A percentile compares a stretch with the other conserved stretches of the same genome.
phyloP scores from a whole-genome alignment of 768 basidiomycete species.

The Lactarius psammicola region DNA sequence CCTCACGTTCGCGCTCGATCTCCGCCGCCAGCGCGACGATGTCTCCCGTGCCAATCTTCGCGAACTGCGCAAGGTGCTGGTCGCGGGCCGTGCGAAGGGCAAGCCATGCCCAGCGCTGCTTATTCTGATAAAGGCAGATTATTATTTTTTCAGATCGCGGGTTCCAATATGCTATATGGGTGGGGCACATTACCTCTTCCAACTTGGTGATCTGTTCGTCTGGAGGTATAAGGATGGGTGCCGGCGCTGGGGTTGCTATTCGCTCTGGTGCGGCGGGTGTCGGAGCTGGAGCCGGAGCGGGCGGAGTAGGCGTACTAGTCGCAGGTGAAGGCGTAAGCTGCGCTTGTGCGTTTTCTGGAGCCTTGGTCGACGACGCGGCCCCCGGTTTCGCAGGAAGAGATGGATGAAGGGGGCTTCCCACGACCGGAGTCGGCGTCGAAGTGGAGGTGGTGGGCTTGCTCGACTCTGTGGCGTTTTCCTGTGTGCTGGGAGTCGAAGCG shows the following conservation, averaged over 20 bases:
- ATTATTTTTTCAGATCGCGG: background rate
- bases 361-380: conserved; percentile 36
- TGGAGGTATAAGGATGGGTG: conserved; percentile 35
- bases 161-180: background rate
- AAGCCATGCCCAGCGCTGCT: conserved; percentile 77
- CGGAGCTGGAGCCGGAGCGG: conserved; percentile 8
- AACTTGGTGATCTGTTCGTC: conserved; percentile 55
- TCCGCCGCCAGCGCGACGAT: conserved; percentile 41
- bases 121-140: conserved; percentile 50
- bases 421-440: conserved; percentile 33
- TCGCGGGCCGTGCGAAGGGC: conserved; percentile 76
- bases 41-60: conserved; percentile 80
- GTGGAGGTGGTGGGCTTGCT: background rate
- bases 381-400: conserved; percentile 62
- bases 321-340: conserved; percentile 30
- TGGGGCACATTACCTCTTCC: conserved; percentile 53
- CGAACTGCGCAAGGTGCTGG: conserved; percentile 69
- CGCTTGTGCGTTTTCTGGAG: conserved; percentile 34
- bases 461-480: conserved; percentile 8
- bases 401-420: conserved; percentile 28
- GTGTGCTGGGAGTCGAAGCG: conserved; percentile 33
- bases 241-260: conserved; percentile 33
- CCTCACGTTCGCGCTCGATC: conserved; percentile 40
- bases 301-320: background rate
- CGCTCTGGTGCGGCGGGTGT: conserved; percentile 24